phyloP scores from a whole-genome alignment of 164 flowering plant species.

The Echeveria elegans region DNA sequence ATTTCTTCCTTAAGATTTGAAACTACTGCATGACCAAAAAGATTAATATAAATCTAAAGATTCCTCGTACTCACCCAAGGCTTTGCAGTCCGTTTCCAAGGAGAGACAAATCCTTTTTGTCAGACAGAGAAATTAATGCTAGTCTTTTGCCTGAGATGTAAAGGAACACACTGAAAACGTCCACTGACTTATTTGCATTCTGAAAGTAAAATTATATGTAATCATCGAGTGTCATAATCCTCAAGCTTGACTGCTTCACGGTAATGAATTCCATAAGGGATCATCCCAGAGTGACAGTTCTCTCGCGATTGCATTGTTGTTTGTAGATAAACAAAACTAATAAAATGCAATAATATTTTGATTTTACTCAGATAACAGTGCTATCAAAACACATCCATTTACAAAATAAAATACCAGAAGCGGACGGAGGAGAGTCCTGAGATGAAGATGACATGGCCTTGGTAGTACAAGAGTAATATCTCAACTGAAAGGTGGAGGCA shows the following conservation, averaged over 20 bases:
- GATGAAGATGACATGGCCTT: background rate
- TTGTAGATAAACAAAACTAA: no score
- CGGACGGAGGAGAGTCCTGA: background rate
- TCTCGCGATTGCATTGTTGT: no score
- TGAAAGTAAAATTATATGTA: no score
- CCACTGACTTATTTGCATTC: background rate
- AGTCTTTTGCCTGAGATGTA: constrained; percentile 44
- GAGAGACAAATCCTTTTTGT: constrained; percentile 62
- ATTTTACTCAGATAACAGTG: no score
- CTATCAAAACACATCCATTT: background rate
- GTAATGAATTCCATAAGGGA: no score
- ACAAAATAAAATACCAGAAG: background rate
- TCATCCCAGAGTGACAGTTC: no score
- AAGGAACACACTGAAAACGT: background rate
- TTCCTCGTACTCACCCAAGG: constrained; percentile 44
- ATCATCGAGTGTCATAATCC: no score
- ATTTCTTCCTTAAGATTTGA: no score
- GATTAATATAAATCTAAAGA: background rate
- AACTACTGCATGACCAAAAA: no score
- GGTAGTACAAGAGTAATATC: background rate
- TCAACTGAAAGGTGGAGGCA: background rate
- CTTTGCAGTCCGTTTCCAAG: constrained; percentile 70
- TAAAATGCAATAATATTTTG: no score
- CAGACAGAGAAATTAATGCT: constrained; percentile 82
- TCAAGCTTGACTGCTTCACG: no score